phyloP scores from a whole-genome alignment of 805 yeast species.

The Lipomyces spencermartinsiae region DNA sequence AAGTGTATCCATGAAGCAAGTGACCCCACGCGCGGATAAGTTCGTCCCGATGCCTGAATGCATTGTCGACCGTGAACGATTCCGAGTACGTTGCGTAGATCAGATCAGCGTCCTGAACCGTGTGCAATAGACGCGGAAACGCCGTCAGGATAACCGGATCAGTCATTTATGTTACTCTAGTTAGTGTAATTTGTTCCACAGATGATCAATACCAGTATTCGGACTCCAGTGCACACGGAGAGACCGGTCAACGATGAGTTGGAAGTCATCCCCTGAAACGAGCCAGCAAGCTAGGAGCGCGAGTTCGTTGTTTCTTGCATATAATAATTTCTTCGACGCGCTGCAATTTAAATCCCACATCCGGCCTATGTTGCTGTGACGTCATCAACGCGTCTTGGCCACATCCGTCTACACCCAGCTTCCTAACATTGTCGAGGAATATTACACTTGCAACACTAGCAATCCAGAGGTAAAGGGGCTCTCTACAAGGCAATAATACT shows the following conservation, averaged over 20 bases:
- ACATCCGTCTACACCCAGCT: too few relatives aligned
- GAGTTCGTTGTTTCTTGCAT: too few relatives aligned
- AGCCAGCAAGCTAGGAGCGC: too few relatives aligned
- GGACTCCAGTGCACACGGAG: neutral
- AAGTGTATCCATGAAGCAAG: slow-evolving; percentile 10
- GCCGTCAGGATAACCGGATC: neutral
- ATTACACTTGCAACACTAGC: too few relatives aligned
- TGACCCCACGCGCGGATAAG: slow-evolving; percentile 17
- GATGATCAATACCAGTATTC: neutral
- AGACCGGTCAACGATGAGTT: neutral
- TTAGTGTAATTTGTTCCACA: neutral
- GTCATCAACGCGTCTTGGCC: too few relatives aligned
- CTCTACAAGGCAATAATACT: too few relatives aligned
- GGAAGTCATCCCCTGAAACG: neutral
- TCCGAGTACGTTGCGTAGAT: neutral
- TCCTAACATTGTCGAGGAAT: too few relatives aligned
- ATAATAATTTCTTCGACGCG: too few relatives aligned
- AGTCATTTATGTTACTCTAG: neutral
- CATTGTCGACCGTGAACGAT: neutral
- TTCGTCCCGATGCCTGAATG: neutral
- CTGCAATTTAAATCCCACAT: too few relatives aligned
- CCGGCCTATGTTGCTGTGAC: too few relatives aligned
- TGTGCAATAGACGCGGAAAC: slow-evolving; percentile 12
- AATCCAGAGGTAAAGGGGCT: too few relatives aligned
- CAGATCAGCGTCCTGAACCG: neutral